Percentiles rank a stretch among this genome's conserved stretches.
These are phyloP conservation scores for Thielaviopsis musarum DNA, from an alignment of 2,329 filamentous ascomycete species.

Conservation along the genomic window DNA sequence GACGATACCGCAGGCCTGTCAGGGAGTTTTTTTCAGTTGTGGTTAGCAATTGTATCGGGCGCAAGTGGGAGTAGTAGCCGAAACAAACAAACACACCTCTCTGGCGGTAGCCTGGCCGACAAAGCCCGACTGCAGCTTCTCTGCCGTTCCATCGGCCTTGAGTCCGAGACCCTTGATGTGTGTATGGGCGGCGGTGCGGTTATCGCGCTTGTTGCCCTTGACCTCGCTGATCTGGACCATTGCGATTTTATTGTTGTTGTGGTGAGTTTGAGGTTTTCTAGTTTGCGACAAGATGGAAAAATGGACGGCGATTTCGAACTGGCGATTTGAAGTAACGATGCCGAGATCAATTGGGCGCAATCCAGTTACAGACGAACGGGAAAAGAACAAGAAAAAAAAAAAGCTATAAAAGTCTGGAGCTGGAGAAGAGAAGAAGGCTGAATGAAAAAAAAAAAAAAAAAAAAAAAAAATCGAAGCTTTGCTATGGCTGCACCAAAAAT, in stretches of 20 bases:
- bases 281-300: too few species aligned
- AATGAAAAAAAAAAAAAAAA: not conserved
- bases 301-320: too few species aligned
- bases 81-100: slow-evolving; percentile 43
- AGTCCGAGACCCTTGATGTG: slow-evolving; percentile 94
- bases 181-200: slow-evolving; percentile 89
- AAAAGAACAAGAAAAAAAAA: not conserved
- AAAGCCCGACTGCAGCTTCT: slow-evolving; percentile 65
- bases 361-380: not conserved
- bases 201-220: slow-evolving; percentile 86
- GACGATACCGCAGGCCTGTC: slow-evolving; percentile 82
- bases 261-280: too few species aligned
- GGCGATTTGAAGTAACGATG: too few species aligned
- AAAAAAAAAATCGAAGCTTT: slow-evolving; percentile 1
- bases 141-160: slow-evolving; percentile 69
- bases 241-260: not conserved
- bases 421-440: not conserved
- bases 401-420: not conserved
- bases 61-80: too few species aligned
- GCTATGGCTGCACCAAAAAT: not conserved
- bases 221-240: slow-evolving; percentile 92
- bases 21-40: not conserved
- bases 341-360: too few species aligned
- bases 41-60: not conserved
- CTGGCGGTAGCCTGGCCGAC: slow-evolving; percentile 76